Evolutionary conservation across 805 yeast genomes (phyloP).

Genomic region (Saccharomycopsis fibuligera): DNA sequence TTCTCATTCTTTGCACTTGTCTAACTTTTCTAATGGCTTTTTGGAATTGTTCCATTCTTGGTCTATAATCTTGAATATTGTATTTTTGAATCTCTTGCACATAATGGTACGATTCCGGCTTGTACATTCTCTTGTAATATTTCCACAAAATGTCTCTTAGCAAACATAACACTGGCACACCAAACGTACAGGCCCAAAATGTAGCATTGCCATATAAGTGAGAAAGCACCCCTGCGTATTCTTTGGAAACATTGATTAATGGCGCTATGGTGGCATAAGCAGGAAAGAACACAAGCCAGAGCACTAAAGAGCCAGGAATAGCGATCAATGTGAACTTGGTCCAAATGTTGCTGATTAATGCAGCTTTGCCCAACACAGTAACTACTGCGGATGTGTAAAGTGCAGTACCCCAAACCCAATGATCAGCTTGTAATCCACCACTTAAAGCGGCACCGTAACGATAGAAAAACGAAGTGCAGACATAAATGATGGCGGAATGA

Average conservation of each 20-base stretch:
- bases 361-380: slow-evolving; percentile 93
- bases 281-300: slow-evolving; percentile 87
- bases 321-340: slow-evolving; percentile 87
- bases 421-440: slow-evolving; percentile 69
- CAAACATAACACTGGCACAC: slow-evolving; percentile 72
- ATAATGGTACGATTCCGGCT: slow-evolving; percentile 87
- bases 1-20: slow-evolving; percentile 96
- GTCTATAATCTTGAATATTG: slow-evolving; percentile 87
- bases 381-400: slow-evolving; percentile 80
- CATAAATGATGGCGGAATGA: slow-evolving; percentile 81
- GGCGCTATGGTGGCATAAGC: slow-evolving; percentile 85
- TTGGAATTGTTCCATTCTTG: slow-evolving; percentile 95
- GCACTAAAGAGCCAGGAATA: slow-evolving; percentile 84
- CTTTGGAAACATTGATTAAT: slow-evolving; percentile 68
- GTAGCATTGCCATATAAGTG: slow-evolving; percentile 70
- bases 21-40: slow-evolving; percentile 95
- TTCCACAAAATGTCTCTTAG: slow-evolving; percentile 91
- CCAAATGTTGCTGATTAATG: slow-evolving; percentile 87
- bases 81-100: slow-evolving; percentile 96
- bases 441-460: slow-evolving; percentile 58
- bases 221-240: slow-evolving; percentile 72
- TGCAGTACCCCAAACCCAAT: slow-evolving; percentile 95
- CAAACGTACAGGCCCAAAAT: slow-evolving; percentile 61
- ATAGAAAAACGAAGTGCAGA: slow-evolving; percentile 66
- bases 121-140: slow-evolving; percentile 84